Evolutionary conservation across 23 red algal genomes (phyloP).

Genomic region (Porphyridium purpureum): DNA sequence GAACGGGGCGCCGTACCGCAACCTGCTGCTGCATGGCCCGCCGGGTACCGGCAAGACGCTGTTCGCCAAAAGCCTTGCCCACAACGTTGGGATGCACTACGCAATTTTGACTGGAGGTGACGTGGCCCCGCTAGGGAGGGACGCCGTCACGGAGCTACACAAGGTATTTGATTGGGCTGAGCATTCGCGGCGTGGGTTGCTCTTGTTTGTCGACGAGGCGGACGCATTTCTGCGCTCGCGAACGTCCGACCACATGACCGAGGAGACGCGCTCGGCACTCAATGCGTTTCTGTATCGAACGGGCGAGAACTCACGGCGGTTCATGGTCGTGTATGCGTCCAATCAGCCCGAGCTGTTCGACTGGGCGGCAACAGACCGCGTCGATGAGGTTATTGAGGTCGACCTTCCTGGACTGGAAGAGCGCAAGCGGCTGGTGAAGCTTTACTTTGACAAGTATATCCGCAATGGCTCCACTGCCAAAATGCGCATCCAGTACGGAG

Average conservation of each 20-base stretch:
- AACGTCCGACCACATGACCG: slow-evolving; percentile 28
- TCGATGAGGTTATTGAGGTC: slow-evolving; percentile 58
- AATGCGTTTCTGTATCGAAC: slow-evolving; percentile 73
- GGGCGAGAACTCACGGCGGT: slow-evolving; percentile 29
- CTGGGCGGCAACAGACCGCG: slow-evolving; percentile 50
- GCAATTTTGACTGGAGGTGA: slow-evolving; percentile 80
- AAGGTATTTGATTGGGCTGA: slow-evolving; percentile 76
- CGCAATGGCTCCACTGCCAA: background rate
- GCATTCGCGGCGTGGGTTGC: slow-evolving; percentile 26
- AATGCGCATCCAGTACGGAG: background rate
- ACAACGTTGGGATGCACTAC: slow-evolving; percentile 47
- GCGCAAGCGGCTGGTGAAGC: slow-evolving; percentile 10
- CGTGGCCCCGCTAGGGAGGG: slow-evolving; percentile 45
- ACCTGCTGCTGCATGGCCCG: slow-evolving; percentile 75
- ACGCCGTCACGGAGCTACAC: slow-evolving; percentile 53
- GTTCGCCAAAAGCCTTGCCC: slow-evolving; percentile 60
- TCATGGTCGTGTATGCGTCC: slow-evolving; percentile 62
- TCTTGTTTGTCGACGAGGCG: slow-evolving; percentile 76
- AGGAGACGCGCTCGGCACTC: slow-evolving; percentile 57
- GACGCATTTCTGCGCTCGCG: slow-evolving; percentile 62
- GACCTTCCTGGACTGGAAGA: slow-evolving; percentile 15
- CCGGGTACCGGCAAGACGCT: slow-evolving; percentile 98
- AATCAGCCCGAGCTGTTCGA: slow-evolving; percentile 70
- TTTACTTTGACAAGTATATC: background rate
- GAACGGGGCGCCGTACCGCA: slow-evolving; percentile 45